phyloP scores from a whole-genome alignment of 1,139 yeast genomes.

The Casaregolazyma suthepensis region DNA sequence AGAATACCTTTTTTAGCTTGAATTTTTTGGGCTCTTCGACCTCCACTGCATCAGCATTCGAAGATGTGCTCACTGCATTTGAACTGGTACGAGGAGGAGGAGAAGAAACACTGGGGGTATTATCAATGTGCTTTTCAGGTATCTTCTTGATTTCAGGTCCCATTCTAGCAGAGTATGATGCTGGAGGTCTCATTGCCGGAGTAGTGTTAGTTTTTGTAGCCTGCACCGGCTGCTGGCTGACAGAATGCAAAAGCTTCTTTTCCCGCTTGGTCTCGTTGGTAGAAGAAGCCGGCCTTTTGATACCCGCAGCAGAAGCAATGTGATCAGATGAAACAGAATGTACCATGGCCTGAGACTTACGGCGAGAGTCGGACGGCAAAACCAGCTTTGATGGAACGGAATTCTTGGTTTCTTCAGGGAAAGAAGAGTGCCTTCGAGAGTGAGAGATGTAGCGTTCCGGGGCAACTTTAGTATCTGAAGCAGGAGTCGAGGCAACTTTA shows the following conservation, averaged over 20 bases:
- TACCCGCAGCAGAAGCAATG: neutral
- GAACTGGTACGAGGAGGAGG: neutral
- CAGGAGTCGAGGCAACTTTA: neutral
- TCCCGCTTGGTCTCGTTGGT: neutral
- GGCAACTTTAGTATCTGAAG: neutral
- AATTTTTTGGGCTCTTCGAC: constrained; percentile 5
- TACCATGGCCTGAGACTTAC: constrained; percentile 18
- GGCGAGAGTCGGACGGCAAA: constrained; percentile 28
- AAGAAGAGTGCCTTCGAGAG: neutral
- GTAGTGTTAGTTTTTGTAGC: neutral
- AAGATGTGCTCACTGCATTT: neutral
- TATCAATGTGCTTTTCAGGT: neutral
- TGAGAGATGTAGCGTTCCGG: neutral
- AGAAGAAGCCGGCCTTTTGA: neutral
- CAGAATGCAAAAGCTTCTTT: neutral
- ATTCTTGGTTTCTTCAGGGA: neutral
- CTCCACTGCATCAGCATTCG: neutral
- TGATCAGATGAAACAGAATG: neutral
- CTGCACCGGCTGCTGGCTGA: neutral
- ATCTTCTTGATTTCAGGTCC: neutral
- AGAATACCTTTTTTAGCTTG: constrained; percentile 24
- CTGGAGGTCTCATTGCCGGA: neutral
- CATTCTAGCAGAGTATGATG: neutral
- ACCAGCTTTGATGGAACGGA: constrained; percentile 20
- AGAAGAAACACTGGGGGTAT: neutral